phyloP scores from a whole-genome alignment of 176 grass and related monocot genomes.

The Themeda triandra region DNA sequence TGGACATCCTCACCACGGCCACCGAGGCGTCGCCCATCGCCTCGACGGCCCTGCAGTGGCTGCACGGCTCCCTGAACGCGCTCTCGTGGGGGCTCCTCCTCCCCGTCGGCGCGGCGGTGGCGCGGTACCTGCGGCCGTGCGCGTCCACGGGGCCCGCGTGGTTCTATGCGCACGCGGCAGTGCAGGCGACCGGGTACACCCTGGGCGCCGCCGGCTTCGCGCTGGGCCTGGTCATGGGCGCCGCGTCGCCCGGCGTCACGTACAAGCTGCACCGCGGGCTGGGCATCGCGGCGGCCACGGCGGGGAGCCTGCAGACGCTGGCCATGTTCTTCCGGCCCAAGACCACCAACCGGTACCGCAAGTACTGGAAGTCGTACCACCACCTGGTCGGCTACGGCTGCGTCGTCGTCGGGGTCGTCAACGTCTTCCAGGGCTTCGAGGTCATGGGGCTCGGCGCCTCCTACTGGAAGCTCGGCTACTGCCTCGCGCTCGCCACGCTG shows the following conservation, averaged over 20 bases:
- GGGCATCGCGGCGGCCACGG: conserved; percentile 71
- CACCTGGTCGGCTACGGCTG: conserved; percentile 93
- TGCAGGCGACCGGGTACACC: conserved; percentile 61
- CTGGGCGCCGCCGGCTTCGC: conserved; percentile 71
- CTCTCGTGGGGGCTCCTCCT: conserved; percentile 86
- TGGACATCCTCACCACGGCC: conserved; percentile 86
- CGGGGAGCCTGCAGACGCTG: conserved; percentile 80
- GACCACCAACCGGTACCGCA: conserved; percentile 91
- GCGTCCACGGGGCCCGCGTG: conserved; percentile 57
- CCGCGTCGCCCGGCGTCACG: conserved; percentile 61
- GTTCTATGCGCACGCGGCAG: conserved; percentile 86
- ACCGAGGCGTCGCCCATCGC: conserved; percentile 43
- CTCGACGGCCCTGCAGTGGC: conserved; percentile 44
- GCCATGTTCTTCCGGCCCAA: conserved; percentile 90
- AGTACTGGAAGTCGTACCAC: conserved; percentile 99
- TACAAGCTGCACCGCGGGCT: conserved; percentile 84
- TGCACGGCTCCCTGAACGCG: conserved; percentile 71
- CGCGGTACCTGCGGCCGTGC: conserved; percentile 87
- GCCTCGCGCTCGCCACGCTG: conserved; percentile 74
- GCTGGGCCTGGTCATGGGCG: conserved; percentile 82
- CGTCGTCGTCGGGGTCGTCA: conserved; percentile 88
- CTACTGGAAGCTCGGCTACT: conserved; percentile 95
- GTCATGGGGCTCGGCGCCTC: conserved; percentile 79
- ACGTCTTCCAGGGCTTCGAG: conserved; percentile 98
- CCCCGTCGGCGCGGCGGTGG: conserved; percentile 62